A percentile compares a stretch with the other conserved stretches of the same genome.
phyloP scores from a whole-genome alignment of 163 green algal genomes.

The Trebouxia gelatinosa region DNA sequence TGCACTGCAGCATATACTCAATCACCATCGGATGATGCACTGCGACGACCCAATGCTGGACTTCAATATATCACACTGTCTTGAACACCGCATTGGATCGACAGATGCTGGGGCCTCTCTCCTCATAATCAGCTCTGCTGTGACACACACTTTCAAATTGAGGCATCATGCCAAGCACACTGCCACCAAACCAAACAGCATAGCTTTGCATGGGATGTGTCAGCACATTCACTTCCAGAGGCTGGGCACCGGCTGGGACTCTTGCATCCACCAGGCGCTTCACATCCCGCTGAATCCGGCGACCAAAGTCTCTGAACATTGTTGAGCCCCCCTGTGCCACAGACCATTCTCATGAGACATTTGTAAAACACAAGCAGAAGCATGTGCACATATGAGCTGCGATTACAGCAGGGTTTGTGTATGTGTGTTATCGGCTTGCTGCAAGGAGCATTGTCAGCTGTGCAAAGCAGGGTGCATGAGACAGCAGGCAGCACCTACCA shows the following conservation, averaged over 20 bases:
- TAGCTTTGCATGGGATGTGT: slow-evolving; percentile 68
- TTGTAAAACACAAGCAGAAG: neutral
- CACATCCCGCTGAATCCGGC: slow-evolving; percentile 51
- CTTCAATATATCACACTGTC: too few species aligned
- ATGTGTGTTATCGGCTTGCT: slow-evolving; percentile 32
- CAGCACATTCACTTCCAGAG: slow-evolving; percentile 58
- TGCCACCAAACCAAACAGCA: slow-evolving; percentile 83
- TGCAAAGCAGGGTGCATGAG: too few species aligned
- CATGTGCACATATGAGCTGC: neutral
- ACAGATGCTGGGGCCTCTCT: slow-evolving; percentile 57
- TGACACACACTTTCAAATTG: slow-evolving; percentile 50
- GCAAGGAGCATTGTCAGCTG: too few species aligned
- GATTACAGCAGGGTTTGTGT: too few species aligned
- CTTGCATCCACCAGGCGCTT: slow-evolving; percentile 53
- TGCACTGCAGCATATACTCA: too few species aligned
- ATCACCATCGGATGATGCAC: too few species aligned
- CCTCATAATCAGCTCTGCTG: slow-evolving; percentile 62
- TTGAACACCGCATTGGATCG: slow-evolving; percentile 38
- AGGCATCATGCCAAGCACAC: slow-evolving; percentile 59
- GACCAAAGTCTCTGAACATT: slow-evolving; percentile 76
- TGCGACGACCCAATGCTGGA: too few species aligned
- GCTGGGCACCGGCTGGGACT: slow-evolving; percentile 24
- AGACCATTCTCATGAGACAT: slow-evolving; percentile 25
- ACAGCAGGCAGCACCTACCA: too few species aligned
- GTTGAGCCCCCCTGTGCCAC: slow-evolving; percentile 64